A percentile compares a stretch with the other conserved stretches of the same genome.
These are phyloP conservation scores for Hymenoscyphus salicellus DNA, from an alignment of 2,329 filamentous ascomycete species.

Conservation along the genomic window DNA sequence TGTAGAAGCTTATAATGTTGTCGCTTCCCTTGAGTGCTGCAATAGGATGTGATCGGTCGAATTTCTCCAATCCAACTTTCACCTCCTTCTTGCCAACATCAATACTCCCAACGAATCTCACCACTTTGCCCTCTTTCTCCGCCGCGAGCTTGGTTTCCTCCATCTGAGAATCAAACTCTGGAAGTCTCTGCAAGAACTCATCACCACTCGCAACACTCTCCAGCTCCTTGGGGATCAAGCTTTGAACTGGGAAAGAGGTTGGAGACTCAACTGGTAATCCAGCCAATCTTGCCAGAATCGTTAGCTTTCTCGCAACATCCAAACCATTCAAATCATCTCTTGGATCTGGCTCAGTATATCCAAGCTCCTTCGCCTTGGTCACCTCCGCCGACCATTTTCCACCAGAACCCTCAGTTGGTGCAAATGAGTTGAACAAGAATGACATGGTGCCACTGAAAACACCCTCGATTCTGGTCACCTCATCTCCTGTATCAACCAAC, in stretches of 20 bases:
- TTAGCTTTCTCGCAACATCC: constrained; percentile 92
- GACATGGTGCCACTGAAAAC: constrained; percentile 98
- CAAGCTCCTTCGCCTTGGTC: constrained; percentile 83
- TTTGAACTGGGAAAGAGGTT: constrained; percentile 89
- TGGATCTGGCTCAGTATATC: constrained; percentile 88
- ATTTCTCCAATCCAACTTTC: constrained; percentile 89
- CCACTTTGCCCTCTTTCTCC: constrained; percentile 82
- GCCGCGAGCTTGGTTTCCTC: constrained; percentile 82
- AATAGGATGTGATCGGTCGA: constrained; percentile 84
- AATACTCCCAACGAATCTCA: constrained; percentile 90
- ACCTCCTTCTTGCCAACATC: constrained; percentile 77
- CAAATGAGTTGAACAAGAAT: constrained; percentile 97
- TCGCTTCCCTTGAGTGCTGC: constrained; percentile 94
- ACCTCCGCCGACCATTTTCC: constrained; percentile 91
- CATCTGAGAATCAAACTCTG: constrained; percentile 86
- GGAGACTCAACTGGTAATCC: constrained; percentile 80
- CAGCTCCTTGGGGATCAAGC: constrained; percentile 83
- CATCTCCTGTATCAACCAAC: constrained; percentile 88
- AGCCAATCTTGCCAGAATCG: constrained; percentile 83
- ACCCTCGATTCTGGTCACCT: constrained; percentile 88
- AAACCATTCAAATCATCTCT: constrained; percentile 83
- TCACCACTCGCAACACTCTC: constrained; percentile 73
- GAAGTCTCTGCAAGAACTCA: constrained; percentile 79
- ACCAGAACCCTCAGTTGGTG: constrained; percentile 70
- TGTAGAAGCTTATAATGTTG: constrained; percentile 99